Base-by-base conservation (phyloP, 75 land plant genomes). In the Chamaecyparis obtusa region DNA sequence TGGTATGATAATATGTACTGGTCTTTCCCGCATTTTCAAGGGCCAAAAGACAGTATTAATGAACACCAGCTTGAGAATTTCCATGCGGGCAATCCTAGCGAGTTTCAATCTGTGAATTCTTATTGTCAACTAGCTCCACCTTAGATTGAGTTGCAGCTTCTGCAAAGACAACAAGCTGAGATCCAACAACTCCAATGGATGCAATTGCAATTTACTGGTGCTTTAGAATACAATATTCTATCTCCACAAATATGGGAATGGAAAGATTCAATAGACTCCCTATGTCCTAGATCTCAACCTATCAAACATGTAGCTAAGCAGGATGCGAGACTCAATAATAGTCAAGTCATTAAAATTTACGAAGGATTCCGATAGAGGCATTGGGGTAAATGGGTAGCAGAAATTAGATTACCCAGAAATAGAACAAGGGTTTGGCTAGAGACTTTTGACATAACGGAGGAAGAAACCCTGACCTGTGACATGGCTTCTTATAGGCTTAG, bases 311-410 rank as follows among this genome's bases (percentile, higher is more conserved):
- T 60, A 48, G 83, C 89, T 60, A 87, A 80, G 57, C 24, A 48
- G 3, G 36, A 27, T 51, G 9, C 32, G 35, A 36, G 36, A 24
- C 37, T 32, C 13, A 21, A n/a, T n/a, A 32, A 32, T 19, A 49
- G 55, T 55, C 64, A 49, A 32, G 15, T 69, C 85, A 83, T 83
- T 37, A 95, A 95, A 85, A 87, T 95, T 7, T 95, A 92, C 85
- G 71, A 95, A 71, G 96, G 96, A 30, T 95, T 95, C 84, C 88
- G 96, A 60, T 95, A 95, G 91, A 72, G 95, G 60, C 96, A 95
- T 87, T 95, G 96, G 96, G 96, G 96, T 0, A 95, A 95, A 86
- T 95, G 96, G 96, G 96, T 95, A 6, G 96, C 96, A 24, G 96
- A 95, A 83, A 95, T 95, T 71, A 89, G 96, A 39, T 89, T 95